Conservation (phyloP, 495 filamentous ascomycete genomes). For the Hypoxylon intermedium region DNA sequence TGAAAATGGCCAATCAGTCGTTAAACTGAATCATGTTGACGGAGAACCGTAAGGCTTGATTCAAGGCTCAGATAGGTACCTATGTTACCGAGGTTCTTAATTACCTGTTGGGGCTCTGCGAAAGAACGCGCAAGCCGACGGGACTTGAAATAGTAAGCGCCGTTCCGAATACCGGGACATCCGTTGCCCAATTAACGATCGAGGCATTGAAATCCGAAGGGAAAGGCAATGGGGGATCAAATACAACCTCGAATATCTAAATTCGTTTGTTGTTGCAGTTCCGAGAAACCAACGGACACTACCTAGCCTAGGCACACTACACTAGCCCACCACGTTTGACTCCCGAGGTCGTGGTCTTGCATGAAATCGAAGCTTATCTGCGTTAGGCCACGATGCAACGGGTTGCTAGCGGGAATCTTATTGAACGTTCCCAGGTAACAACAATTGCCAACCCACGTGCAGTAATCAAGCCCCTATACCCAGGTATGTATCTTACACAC, state of each 20-base stretch:
- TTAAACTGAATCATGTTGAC: neutral
- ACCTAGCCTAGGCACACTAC: too few species aligned
- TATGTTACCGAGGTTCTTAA: neutral
- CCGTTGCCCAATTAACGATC: neutral
- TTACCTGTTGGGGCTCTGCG: slow-evolving; percentile 19
- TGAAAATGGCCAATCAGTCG: slow-evolving; percentile 5
- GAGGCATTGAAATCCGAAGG: neutral
- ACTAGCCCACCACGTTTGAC: too few species aligned
- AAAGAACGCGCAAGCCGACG: slow-evolving; percentile 7
- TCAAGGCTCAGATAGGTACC: too few species aligned
- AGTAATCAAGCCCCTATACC: too few species aligned
- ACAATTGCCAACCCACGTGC: neutral
- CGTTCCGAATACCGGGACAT: slow-evolving; percentile 9
- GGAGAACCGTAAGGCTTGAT: too few species aligned
- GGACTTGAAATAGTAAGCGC: neutral
- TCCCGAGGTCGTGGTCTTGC: too few species aligned
- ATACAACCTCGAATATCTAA: neutral
- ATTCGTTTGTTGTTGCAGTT: too few species aligned
- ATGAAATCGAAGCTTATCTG: too few species aligned
- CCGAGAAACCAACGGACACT: too few species aligned
- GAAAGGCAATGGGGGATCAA: neutral
- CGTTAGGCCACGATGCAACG: too few species aligned
- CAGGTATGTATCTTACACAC: too few species aligned
- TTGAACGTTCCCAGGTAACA: neutral
- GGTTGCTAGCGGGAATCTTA: neutral